Evolutionary conservation across 345 rosid species (phyloP), one percentile per base, ranked within the genome.

Genomic region (Pseudoturritis turrita): DNA sequence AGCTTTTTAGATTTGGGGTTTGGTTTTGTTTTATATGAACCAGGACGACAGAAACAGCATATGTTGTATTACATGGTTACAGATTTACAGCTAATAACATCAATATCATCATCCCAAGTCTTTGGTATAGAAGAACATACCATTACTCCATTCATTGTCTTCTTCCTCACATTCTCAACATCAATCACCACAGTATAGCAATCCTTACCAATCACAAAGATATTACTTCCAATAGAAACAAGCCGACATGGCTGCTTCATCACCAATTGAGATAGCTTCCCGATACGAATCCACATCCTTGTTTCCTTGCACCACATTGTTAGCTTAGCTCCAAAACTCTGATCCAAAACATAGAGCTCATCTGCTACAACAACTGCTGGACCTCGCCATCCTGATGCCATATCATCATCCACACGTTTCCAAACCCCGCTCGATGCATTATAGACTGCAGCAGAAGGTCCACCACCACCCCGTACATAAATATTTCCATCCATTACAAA

Each of bases 351-450:
- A 55, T 86, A 92, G 15, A 92, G 90, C 19, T 76, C 77, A 14
- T 70, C 90, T 43, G 80, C 88, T 18, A 85, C 84, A 25, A 83
- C 85, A 29, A 87, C 90, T 7, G 96, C 94, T 9, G 93, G 94
- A 73, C 96, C 97, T 23, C 49, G 78, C 96, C 94, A 92, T 55
- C 97, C 97, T 13, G 84, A 83, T 1, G 84, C 87, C 59, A 92
- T 72, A 62, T 81, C 83, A 50, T 78, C 82, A 74, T 88, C 94
- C 62, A 82, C 84, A 17, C 52, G 87, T 75, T 84, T 74, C 98
- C 98, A 92, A 0, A 65, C 80, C 28, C 84, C 78, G 22, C 57
- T 78, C 3, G 65, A 78, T 49, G 89, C 86, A 45, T 83, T 83
- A 25, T 87, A 89, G 39, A 82, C 79, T 0, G 75, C 79, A 23